Conservation (phyloP, 257 asterid species). For the Voacanga thouarsii region DNA sequence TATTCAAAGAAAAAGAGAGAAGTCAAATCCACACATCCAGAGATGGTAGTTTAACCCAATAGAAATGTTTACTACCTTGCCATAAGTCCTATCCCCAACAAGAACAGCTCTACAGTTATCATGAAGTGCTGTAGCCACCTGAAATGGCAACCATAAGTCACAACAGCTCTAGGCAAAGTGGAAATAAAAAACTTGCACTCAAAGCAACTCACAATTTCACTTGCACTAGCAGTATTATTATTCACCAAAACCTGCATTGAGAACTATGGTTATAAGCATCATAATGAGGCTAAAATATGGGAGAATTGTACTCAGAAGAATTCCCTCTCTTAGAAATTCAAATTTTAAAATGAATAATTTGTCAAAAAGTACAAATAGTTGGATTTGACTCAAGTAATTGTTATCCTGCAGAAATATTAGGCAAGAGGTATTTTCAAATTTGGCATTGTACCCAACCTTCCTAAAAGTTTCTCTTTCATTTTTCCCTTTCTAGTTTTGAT, state of each 20-base stretch:
- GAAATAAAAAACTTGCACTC: slow-evolving; percentile 12
- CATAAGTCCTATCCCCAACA: slow-evolving; percentile 95
- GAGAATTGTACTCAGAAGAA: neutral
- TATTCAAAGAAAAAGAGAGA: neutral
- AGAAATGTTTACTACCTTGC: slow-evolving; percentile 56
- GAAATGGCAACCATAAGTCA: slow-evolving; percentile 29
- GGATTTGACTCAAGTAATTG: neutral
- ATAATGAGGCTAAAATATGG: neutral
- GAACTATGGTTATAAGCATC: slow-evolving; percentile 6
- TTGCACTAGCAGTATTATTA: slow-evolving; percentile 93
- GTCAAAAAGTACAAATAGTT: neutral
- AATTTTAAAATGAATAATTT: neutral
- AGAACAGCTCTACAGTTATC: slow-evolving; percentile 98
- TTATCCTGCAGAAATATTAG: neutral
- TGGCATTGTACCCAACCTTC: neutral
- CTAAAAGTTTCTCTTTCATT: neutral
- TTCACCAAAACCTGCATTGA: slow-evolving; percentile 91
- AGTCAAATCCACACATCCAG: neutral
- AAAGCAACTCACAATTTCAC: slow-evolving; percentile 88
- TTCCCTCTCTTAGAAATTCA: neutral
- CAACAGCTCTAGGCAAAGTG: slow-evolving; percentile 8
- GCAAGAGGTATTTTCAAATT: neutral
- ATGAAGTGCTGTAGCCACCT: slow-evolving; percentile 99
- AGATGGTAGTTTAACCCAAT: neutral
- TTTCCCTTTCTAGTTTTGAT: neutral